Evolutionary conservation across 108 stramenopile species (phyloP), one percentile per base, ranked within the genome.

Genomic region (Cyclostephanos invisitatus): DNA sequence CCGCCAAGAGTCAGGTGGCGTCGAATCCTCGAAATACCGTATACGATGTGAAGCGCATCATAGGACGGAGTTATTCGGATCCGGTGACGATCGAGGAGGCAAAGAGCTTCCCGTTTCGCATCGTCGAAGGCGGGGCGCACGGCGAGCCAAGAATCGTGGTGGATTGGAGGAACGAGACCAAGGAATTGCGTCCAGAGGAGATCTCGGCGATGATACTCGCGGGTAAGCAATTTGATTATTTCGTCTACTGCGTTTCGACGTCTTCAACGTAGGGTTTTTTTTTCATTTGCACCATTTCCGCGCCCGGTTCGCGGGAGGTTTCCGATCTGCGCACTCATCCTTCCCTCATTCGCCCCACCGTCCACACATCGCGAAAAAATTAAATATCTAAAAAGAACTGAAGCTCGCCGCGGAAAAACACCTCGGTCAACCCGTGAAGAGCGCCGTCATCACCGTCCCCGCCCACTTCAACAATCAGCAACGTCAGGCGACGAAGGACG

Each of bases 391-490:
- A 8, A 15, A 36, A 61, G 84, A 91, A 71, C 75, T 89, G 64
- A 82, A 74, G 70, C 28, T 24, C 24, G 83, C 83, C 42, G 88
- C 91, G 25, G 87, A 87, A 70, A 54, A 59, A 21, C 78, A 78
- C 70, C 72, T 88, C 58, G 85, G 82, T 11, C 37, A 51, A 47
- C 49, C 73, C 17, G 82, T 92, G 28, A 85, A 83, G 32, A 62
- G 84, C 38, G 91, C 91, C 50, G 92, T 91, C 17, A 87, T 92
- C 76, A 92, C 94, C 24, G 94, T 93, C 27, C 91, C 92, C 20
- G 92, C 92, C 47, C 89, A 95, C 74, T 93, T 93, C 63, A 93
- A 95, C 76, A 93, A 95, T 75, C 87, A 88, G 69, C 93, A 94
- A 67, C 78, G 93, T 47, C 91, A 92, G 83, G 93, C 93, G 15